Base-by-base conservation (phyloP, 208 protist genomes). In the Herpetomonas muscarum region DNA sequence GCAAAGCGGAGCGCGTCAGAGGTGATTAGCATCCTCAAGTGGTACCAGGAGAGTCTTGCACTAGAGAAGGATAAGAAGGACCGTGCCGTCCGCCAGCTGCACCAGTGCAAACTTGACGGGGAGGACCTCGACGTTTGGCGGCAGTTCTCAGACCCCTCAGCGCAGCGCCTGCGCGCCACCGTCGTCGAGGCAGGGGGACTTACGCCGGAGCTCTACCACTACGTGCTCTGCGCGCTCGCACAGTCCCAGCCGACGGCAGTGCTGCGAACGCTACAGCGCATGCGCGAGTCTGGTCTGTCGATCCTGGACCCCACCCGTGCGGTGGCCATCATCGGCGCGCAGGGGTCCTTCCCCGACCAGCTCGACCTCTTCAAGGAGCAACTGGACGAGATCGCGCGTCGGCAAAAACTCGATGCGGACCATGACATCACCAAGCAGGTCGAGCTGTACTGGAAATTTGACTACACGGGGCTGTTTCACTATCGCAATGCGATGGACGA, bases 191-290 rank as follows among this genome's bases (percentile, higher is more conserved):
- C 44, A 19, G 81, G 81, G 28, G 82, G 84, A 6, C 61, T 91
- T 2, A 86, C 88, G 30, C 61, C 88, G 0, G 85, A 95, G 78
- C 61, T 95, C 60, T 95, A 95, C 55, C 88, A 95, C 64, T 95
- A 95, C 66, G 54, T 95, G 9, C 76, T 95, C 53, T 68, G 73
- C 6, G 71, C 88, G 2, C 57, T 95, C 19, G 64, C 70, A 17
- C 37, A 41, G 13, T 58, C 74, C 1, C 77, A 88, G 47, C 88
- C 88, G 2, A 76, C 79, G 1, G 69, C 78, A 21, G 88, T 83
- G 6, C 71, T 95, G 52, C 77, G 80, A n/a, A 92, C 85, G 41
- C 31, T 92, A 13, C 41, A 65, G 13, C 68, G 76, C 15, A 92
- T 95, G 88, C 31, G 61, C 15, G 70, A 74, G 36, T 39, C 80